These are phyloP conservation scores for Cyberlindnera saturnus DNA, from an alignment of 805 yeast species.

Conservation along the genomic window DNA sequence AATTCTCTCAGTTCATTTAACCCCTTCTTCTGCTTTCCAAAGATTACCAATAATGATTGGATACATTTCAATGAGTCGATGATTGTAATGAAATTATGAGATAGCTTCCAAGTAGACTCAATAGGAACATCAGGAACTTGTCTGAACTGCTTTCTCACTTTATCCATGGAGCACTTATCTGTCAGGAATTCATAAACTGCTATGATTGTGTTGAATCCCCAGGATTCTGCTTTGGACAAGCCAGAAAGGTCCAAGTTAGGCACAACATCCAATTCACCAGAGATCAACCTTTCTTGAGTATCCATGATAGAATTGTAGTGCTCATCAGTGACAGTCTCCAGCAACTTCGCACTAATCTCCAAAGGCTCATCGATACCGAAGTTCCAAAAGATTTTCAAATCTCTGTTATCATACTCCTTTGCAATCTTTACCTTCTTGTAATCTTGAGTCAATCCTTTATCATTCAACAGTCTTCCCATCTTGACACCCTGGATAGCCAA, in stretches of 20 bases:
- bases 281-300: conserved; percentile 10
- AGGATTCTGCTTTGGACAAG: conserved; percentile 15
- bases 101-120: conserved; percentile 14
- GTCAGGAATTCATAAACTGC: conserved; percentile 5
- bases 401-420: conserved; percentile 49
- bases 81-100: conserved; percentile 12
- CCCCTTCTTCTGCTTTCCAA: conserved; percentile 2
- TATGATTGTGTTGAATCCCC: conserved; percentile 15
- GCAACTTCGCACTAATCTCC: conserved; percentile 5
- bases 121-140: conserved; percentile 10
- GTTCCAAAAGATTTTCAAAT: conserved; percentile 47
- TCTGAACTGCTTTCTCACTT: conserved; percentile 3
- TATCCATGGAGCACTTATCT: neutral
- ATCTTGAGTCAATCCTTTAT: conserved; percentile 24
- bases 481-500: conserved; percentile 23
- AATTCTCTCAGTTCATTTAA: conserved; percentile 13
- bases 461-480: conserved; percentile 21
- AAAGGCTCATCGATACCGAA: conserved; percentile 33
- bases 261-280: conserved; percentile 5
- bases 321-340: conserved; percentile 8
- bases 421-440: conserved; percentile 23
- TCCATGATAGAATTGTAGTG: conserved; percentile 12
- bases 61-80: conserved; percentile 18
- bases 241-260: conserved; percentile 6
- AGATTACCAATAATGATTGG: conserved; percentile 9